Percentiles rank a stretch among this genome's conserved stretches.
Conservation (phyloP, 2,329 filamentous ascomycete genomes). For the Bertia moriformis region DNA sequence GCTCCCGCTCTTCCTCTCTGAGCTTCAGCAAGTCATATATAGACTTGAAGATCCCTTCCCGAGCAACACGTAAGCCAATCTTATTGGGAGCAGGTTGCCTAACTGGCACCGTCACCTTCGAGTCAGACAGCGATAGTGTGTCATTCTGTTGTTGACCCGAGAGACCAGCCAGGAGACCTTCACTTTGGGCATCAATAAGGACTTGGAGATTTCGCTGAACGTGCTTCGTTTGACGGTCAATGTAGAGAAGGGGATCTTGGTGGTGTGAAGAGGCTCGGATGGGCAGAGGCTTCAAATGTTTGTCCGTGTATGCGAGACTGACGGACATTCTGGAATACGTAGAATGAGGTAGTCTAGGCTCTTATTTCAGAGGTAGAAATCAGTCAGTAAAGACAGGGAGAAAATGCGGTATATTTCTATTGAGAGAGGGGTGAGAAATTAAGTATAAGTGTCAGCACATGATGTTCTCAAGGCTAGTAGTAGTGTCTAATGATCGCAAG, state of each 20-base stretch:
- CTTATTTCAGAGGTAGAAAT: slow-evolving; percentile 1
- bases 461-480: too few species aligned
- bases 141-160: slow-evolving; percentile 22
- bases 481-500: too few species aligned
- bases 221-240: slow-evolving; percentile 33
- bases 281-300: slow-evolving; percentile 11
- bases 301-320: background rate
- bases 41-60: slow-evolving; percentile 37
- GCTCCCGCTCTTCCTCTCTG: slow-evolving; percentile 37
- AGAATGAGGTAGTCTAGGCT: too few species aligned
- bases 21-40: slow-evolving; percentile 39
- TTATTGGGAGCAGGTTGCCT: slow-evolving; percentile 24
- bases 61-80: slow-evolving; percentile 33
- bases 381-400: too few species aligned
- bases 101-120: slow-evolving; percentile 13
- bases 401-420: too few species aligned
- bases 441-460: too few species aligned
- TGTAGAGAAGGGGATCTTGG: slow-evolving; percentile 26
- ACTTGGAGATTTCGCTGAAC: slow-evolving; percentile 41
- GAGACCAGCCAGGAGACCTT: slow-evolving; percentile 34
- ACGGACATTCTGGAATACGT: background rate
- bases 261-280: slow-evolving; percentile 12
- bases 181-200: slow-evolving; percentile 44
- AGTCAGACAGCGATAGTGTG: slow-evolving; percentile 14
- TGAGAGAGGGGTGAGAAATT: too few species aligned